Evolutionary conservation across 1,284 basidiomycete genomes (phyloP).

Genomic region (Porogramme epimiltina): DNA sequence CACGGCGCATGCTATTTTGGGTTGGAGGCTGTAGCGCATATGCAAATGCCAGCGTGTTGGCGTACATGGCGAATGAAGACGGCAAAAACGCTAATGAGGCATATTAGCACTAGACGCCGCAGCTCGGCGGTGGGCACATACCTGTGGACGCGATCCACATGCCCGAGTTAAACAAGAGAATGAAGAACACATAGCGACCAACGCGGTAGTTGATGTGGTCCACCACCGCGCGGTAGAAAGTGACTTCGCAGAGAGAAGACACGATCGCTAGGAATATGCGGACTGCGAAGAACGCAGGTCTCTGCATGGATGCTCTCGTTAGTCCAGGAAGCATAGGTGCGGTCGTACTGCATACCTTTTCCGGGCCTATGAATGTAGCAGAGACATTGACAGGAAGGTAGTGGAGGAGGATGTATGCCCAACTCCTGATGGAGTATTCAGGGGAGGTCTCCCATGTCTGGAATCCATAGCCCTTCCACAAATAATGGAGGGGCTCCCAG

Average conservation of each 20-base stretch:
- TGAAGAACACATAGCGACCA: conserved; percentile 89
- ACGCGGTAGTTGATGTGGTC: conserved; percentile 87
- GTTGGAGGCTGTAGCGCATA: conserved; percentile 76
- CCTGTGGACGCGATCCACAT: conserved; percentile 92
- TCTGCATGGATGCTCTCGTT: conserved; percentile 42
- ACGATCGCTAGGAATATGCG: conserved; percentile 79
- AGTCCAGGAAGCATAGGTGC: background rate
- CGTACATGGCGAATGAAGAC: conserved; percentile 95
- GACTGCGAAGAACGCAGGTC: conserved; percentile 87
- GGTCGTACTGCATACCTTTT: conserved; percentile 30
- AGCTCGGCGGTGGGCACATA: conserved; percentile 34
- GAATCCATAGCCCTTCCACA: conserved; percentile 83
- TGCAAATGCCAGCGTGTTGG: conserved; percentile 81
- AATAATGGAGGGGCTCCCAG: conserved; percentile 96
- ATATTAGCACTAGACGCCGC: background rate
- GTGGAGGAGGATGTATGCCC: conserved; percentile 89
- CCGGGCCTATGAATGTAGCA: conserved; percentile 27
- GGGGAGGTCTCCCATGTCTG: conserved; percentile 99
- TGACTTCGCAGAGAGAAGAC: conserved; percentile 81
- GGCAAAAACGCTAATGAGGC: conserved; percentile 78
- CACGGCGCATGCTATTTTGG: conserved; percentile 53
- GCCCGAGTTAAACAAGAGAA: conserved; percentile 84
- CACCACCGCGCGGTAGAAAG: conserved; percentile 81
- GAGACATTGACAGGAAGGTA: conserved; percentile 49
- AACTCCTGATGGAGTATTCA: conserved; percentile 87